Percentiles rank a stretch among this genome's conserved stretches.
These are phyloP conservation scores for Botrytis pseudocinerea DNA, from an alignment of 2,329 filamentous ascomycete genomes.

Conservation along the genomic window DNA sequence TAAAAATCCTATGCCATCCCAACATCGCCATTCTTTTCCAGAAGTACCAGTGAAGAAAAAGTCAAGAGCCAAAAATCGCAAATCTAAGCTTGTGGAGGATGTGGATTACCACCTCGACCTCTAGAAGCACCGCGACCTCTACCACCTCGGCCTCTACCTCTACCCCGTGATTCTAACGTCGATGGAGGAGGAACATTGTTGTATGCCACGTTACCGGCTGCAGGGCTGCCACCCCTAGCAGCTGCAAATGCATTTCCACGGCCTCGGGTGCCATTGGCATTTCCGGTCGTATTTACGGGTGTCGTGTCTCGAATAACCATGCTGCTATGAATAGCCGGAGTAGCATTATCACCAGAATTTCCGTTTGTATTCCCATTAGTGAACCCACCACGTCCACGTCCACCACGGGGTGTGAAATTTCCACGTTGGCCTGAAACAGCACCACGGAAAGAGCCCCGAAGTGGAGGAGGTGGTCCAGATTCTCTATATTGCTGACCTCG, in stretches of 20 bases:
- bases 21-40: constrained; percentile 14
- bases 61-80: not conserved
- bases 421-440: constrained; percentile 43
- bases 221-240: constrained; percentile 31
- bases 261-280: constrained; percentile 30
- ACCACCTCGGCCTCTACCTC: constrained; percentile 42
- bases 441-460: constrained; percentile 59
- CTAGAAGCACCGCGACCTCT: constrained; percentile 31
- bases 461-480: constrained; percentile 54
- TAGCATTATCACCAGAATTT: constrained; percentile 31
- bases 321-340: constrained; percentile 34
- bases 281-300: constrained; percentile 28
- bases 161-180: constrained; percentile 50
- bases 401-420: constrained; percentile 26
- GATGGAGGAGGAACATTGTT: constrained; percentile 62
- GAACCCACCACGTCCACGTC: constrained; percentile 42
- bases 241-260: constrained; percentile 29
- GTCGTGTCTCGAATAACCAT: constrained; percentile 32
- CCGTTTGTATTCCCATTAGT: constrained; percentile 19
- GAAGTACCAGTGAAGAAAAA: constrained; percentile 10
- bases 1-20: not conserved
- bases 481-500: constrained; percentile 63
- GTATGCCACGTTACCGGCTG: constrained; percentile 44
- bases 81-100: constrained; percentile 21
- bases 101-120: constrained; percentile 31